Evolutionary conservation across 2,329 filamentous ascomycete genomes (phyloP).

Genomic region (Cadophora sp.): DNA sequence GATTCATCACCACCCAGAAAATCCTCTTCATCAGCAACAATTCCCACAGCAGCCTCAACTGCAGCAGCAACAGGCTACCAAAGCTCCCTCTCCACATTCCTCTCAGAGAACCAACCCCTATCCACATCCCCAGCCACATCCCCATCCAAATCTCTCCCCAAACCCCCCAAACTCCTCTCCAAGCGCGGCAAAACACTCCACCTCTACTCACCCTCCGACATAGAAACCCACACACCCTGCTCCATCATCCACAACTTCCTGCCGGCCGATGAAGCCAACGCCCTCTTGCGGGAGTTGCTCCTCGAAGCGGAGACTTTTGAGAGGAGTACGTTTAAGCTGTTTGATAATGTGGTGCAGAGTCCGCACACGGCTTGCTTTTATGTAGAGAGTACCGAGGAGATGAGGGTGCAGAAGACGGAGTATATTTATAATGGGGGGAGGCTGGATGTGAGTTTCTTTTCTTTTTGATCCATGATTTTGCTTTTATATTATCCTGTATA

Average conservation of each 20-base stretch:
- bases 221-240: constrained; percentile 85
- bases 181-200: constrained; percentile 84
- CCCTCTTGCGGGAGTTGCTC: constrained; percentile 77
- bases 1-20: constrained; percentile 23
- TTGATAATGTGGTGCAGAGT: constrained; percentile 84
- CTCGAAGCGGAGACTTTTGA: constrained; percentile 75
- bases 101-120: neutral
- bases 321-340: constrained; percentile 80
- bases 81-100: constrained; percentile 65
- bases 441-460: constrained; percentile 58
- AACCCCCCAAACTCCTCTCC: constrained; percentile 61
- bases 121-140: constrained; percentile 20
- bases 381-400: constrained; percentile 75
- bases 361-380: constrained; percentile 88
- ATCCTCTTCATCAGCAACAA: neutral
- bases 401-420: constrained; percentile 73
- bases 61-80: constrained; percentile 58
- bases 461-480: neutral
- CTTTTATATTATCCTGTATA: neutral
- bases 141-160: neutral
- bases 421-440: constrained; percentile 86
- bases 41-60: constrained; percentile 36
- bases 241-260: constrained; percentile 94
- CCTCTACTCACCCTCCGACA: constrained; percentile 80
- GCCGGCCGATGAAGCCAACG: constrained; percentile 72